These are phyloP conservation scores for Microstroma glucosiphilum DNA, from an alignment of 1,284 basidiomycete genomes.

Conservation along the genomic window DNA sequence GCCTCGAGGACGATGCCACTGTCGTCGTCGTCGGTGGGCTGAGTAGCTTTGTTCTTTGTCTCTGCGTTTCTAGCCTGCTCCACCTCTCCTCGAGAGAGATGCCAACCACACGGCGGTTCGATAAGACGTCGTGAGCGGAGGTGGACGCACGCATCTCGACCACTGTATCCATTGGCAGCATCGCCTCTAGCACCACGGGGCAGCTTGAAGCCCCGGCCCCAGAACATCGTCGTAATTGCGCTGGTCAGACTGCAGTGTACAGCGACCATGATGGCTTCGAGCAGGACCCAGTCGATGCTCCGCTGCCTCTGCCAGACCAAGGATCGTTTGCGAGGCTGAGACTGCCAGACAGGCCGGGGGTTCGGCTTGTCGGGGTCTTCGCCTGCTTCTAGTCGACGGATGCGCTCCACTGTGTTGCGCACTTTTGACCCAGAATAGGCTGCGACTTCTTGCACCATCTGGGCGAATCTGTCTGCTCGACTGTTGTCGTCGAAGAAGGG, in stretches of 20 bases:
- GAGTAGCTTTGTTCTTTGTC: background rate
- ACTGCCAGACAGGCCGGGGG: background rate
- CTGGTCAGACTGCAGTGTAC: background rate
- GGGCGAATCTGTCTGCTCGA: background rate
- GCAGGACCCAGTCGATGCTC: background rate
- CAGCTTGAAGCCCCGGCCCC: constrained; percentile 3
- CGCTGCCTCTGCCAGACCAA: background rate
- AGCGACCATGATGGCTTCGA: constrained; percentile 1
- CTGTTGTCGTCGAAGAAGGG: background rate
- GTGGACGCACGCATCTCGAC: background rate
- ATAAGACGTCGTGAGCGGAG: background rate
- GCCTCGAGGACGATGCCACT: background rate
- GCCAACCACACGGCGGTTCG: background rate
- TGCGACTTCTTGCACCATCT: background rate
- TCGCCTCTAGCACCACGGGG: constrained; percentile 1
- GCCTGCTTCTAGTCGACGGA: background rate
- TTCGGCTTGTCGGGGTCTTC: background rate
- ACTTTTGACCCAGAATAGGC: constrained; percentile 5
- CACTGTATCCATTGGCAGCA: too few relatives aligned
- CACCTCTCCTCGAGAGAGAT: background rate
- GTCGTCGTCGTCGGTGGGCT: background rate
- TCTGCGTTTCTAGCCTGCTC: background rate
- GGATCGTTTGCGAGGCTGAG: background rate
- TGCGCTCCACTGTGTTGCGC: background rate
- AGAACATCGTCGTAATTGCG: background rate